Percentiles rank a stretch among this genome's conserved stretches.
phyloP scores from a whole-genome alignment of 352 stramenopile genomes.

The Phytophthora sp. region DNA sequence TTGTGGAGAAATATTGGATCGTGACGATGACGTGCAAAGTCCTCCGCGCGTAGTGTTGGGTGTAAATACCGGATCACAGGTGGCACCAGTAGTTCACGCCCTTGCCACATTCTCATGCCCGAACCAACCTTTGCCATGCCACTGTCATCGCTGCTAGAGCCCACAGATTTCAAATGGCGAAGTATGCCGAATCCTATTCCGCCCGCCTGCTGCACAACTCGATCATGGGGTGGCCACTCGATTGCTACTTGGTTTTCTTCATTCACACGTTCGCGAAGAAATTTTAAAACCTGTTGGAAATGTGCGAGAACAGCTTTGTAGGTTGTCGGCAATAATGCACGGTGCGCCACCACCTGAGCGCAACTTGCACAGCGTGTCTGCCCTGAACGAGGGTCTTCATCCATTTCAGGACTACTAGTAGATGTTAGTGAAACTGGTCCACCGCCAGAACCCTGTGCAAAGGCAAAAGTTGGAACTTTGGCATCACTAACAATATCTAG shows the following conservation, averaged over 20 bases:
- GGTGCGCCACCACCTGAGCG: constrained; percentile 60
- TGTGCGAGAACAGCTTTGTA: constrained; percentile 96
- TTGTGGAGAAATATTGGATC: constrained; percentile 97
- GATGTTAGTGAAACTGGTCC: constrained; percentile 24
- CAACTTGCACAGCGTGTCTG: constrained; percentile 88
- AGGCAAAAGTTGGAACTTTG: constrained; percentile 65
- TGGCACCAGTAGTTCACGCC: constrained; percentile 81
- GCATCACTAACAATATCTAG: constrained; percentile 74
- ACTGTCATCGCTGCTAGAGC: constrained; percentile 12
- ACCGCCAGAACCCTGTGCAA: constrained; percentile 29
- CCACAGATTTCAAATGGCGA: constrained; percentile 21
- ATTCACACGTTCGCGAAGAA: constrained; percentile 54
- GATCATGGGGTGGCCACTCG: constrained; percentile 90
- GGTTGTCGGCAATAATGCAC: constrained; percentile 81
- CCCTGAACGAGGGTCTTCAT: constrained; percentile 28
- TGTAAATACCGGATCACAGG: constrained; percentile 93
- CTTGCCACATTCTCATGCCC: constrained; percentile 19
- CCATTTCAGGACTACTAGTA: not conserved
- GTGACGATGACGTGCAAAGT: constrained; percentile 88
- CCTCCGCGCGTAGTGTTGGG: constrained; percentile 78
- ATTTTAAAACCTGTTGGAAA: constrained; percentile 90
- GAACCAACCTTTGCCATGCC: constrained; percentile 4
- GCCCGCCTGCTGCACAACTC: constrained; percentile 90
- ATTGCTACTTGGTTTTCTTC: constrained; percentile 59
- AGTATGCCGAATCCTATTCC: constrained; percentile 93